Conservation (phyloP, 768 basidiomycete species). For the Sutorius australiensis region DNA sequence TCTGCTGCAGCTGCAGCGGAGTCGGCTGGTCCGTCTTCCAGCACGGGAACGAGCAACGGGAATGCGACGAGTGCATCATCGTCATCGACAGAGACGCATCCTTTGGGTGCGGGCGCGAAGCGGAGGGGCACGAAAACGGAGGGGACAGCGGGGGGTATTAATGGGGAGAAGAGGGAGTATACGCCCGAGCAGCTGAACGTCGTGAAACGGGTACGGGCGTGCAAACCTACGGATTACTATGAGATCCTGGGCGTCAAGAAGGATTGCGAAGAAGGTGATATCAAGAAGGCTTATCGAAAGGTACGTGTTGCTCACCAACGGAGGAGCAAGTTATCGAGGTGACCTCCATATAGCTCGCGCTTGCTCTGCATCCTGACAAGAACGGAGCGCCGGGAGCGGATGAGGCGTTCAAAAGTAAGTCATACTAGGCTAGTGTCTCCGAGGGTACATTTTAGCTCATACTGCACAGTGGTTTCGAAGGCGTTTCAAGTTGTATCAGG, state of each 20-base stretch:
- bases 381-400: slow-evolving; percentile 98
- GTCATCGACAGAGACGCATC: slow-evolving; percentile 62
- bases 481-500: slow-evolving; percentile 94
- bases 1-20: slow-evolving; percentile 39
- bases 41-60: slow-evolving; percentile 29
- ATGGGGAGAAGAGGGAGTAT: slow-evolving; percentile 78
- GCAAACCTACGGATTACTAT: slow-evolving; percentile 90
- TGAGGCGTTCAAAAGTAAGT: slow-evolving; percentile 94
- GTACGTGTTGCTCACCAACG: slow-evolving; percentile 41
- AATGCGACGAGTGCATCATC: slow-evolving; percentile 40
- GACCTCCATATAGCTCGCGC: slow-evolving; percentile 57
- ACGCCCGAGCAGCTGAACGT: slow-evolving; percentile 78
- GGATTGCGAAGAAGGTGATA: slow-evolving; percentile 78
- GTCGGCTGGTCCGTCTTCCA: slow-evolving; percentile 40
- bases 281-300: slow-evolving; percentile 97
- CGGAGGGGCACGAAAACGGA: slow-evolving; percentile 48
- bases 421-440: background rate
- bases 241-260: slow-evolving; percentile 79
- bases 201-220: slow-evolving; percentile 80
- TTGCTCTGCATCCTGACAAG: slow-evolving; percentile 88
- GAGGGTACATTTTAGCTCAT: slow-evolving; percentile 1
- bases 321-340: slow-evolving; percentile 6
- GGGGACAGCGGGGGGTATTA: slow-evolving; percentile 59
- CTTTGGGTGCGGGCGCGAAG: slow-evolving; percentile 68
- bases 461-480: slow-evolving; percentile 83